Base-by-base conservation (phyloP, 2,329 filamentous ascomycete species). In the Sporothrix humicola region DNA sequence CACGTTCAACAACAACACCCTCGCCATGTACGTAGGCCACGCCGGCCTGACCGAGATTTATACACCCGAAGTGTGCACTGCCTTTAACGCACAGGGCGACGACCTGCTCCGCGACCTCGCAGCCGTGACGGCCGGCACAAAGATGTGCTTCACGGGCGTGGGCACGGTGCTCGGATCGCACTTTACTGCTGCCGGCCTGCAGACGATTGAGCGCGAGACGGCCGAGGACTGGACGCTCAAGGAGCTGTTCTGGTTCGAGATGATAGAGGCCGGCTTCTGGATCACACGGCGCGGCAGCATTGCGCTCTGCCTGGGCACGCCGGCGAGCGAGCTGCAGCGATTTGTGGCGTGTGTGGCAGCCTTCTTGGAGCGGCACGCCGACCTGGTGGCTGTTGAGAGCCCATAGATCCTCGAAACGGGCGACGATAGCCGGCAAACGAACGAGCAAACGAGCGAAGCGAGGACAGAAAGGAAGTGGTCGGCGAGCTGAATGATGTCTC, bases 1-100 rank as follows among this genome's bases (percentile, higher is more conserved):
- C 0, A 91, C 89, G 0, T 91, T 89, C 56, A 74, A 76, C 71
- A 90, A 91, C 77, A 91, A 91, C 77, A 89, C 90, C 76, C 80
- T 91, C 12, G 86, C 86, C 2, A 91, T 91, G 84, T 82, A 83
- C 26, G 87, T 87, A 7, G 90, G 89, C 3, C 76, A 83, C 71
- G 79, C 79, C 3, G 83, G 82, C 0, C 77, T 84, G 31, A 79
- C 79, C 2, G 76, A 80, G 69, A 73, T 84, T 1, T 84, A 82
- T 72, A 82, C 82, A 0, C 78, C 80, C 7, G 78, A 80, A 4
- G 78, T 78, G 10, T 80, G 80, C 23, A 72, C 71, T 1, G 75
- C 72, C 7, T 81, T 83, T 74, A 83, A 81, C 13, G 75, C 74
- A 2, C 65, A 73, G 12, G 83, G 82, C 12, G 77, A 80, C 15